Conservation (phyloP, 2,329 filamentous ascomycete species). For the Cladosporium sp. region DNA sequence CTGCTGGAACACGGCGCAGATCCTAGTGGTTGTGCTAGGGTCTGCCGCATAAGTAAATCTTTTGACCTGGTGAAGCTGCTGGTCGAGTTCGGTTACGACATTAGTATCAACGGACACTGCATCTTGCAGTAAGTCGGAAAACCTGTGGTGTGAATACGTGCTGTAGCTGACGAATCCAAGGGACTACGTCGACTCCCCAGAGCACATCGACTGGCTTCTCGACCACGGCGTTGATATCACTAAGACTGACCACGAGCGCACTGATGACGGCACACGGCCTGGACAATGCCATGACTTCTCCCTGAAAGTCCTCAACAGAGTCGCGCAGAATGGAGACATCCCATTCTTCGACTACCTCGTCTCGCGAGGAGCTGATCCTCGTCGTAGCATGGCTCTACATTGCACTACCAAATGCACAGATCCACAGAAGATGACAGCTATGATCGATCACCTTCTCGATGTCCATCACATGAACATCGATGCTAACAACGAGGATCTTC, state of each 20-base stretch:
- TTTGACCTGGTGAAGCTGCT: neutral
- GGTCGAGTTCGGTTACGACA: neutral
- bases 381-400: conserved; percentile 11
- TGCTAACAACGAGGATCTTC: conserved; percentile 8
- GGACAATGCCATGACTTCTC: conserved; percentile 8
- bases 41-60: neutral
- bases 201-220: conserved; percentile 8
- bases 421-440: neutral
- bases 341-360: conserved; percentile 15
- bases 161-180: neutral
- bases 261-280: neutral
- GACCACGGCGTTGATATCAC: conserved; percentile 15
- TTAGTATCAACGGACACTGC: neutral
- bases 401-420: conserved; percentile 6
- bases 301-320: conserved; percentile 9
- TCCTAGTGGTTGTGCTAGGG: neutral
- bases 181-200: conserved; percentile 9
- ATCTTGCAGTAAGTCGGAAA: neutral
- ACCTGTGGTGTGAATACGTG: too few relatives aligned
- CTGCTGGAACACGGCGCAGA: neutral
- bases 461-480: conserved; percentile 12
- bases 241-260: neutral
- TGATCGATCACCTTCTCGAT: conserved; percentile 14
- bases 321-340: conserved; percentile 13
- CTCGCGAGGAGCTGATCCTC: conserved; percentile 12